phyloP scores from a whole-genome alignment of 2,329 filamentous ascomycete genomes.

The Berkeleyomyces rouxiae region DNA sequence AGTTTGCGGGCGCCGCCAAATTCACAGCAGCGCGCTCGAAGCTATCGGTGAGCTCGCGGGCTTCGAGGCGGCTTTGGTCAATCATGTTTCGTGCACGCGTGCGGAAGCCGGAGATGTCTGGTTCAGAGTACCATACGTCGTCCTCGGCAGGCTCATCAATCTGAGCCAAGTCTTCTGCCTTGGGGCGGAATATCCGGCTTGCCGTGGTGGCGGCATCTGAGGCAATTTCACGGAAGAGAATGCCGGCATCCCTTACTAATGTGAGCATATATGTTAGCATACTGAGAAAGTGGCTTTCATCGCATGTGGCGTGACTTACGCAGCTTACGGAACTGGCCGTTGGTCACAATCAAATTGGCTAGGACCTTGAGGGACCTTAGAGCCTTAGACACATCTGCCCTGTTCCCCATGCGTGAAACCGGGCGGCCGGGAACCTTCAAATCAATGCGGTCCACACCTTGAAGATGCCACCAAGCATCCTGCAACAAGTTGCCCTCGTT shows the following conservation, averaged over 20 bases:
- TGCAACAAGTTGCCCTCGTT: constrained; percentile 89
- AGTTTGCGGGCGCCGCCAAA: constrained; percentile 16
- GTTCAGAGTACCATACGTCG: constrained; percentile 84
- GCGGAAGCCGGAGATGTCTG: constrained; percentile 53
- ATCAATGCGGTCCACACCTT: constrained; percentile 50
- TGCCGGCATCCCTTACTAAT: constrained; percentile 56
- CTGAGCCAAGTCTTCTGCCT: constrained; percentile 56
- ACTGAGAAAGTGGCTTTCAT: neutral
- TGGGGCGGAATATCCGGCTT: constrained; percentile 58
- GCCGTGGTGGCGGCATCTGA: constrained; percentile 75
- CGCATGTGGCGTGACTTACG: constrained; percentile 33
- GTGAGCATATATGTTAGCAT: constrained; percentile 10
- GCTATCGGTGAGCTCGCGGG: constrained; percentile 40
- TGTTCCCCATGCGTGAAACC: constrained; percentile 57
- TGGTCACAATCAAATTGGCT: constrained; percentile 79
- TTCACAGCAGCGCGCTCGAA: constrained; percentile 28
- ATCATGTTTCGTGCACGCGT: constrained; percentile 52
- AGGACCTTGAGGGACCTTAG: constrained; percentile 75
- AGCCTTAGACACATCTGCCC: constrained; percentile 70
- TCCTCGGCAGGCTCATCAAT: constrained; percentile 76
- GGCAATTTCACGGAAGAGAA: constrained; percentile 77
- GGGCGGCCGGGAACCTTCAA: constrained; percentile 48
- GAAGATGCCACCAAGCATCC: constrained; percentile 92
- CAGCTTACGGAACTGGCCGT: constrained; percentile 89
- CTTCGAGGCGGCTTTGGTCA: constrained; percentile 43